These are phyloP conservation scores for Neurospora sp. DNA, from an alignment of 495 filamentous ascomycete species.

Conservation along the genomic window DNA sequence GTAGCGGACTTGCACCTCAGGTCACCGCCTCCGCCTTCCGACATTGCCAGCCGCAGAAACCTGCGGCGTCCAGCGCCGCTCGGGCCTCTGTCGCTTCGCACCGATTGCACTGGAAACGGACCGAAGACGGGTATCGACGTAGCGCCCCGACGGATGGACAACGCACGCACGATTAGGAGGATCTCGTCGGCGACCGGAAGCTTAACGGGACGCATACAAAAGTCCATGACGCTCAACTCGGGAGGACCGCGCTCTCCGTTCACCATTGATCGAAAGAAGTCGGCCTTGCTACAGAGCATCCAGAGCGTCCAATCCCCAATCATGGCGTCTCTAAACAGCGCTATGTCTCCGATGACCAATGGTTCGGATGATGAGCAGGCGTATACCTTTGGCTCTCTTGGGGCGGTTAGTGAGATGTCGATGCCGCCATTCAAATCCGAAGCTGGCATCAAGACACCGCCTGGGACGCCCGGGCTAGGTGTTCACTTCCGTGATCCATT, in stretches of 20 bases:
- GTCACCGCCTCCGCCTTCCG: conserved; percentile 36
- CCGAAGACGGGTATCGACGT: conserved; percentile 31
- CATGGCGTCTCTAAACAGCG: conserved; percentile 20
- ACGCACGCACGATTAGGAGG: conserved; percentile 35
- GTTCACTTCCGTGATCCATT: conserved; percentile 23
- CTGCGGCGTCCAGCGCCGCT: conserved; percentile 33
- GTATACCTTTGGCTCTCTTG: conserved; percentile 19
- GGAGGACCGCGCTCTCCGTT: conserved; percentile 36
- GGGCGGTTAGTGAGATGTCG: conserved; percentile 7
- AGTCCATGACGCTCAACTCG: conserved; percentile 17
- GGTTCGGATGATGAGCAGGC: conserved; percentile 31
- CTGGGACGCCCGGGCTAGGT: conserved; percentile 32
- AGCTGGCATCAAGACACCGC: conserved; percentile 33
- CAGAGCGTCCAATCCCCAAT: conserved; percentile 28
- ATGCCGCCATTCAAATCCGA: conserved; percentile 23
- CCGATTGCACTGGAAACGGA: conserved; percentile 20
- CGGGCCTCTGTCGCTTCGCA: conserved; percentile 24
- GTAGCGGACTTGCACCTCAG: conserved; percentile 24
- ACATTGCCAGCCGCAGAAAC: conserved; percentile 39
- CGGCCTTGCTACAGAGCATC: conserved; percentile 27
- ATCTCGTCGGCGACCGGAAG: conserved; percentile 33
- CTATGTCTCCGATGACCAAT: conserved; percentile 26
- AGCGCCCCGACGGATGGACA: conserved; percentile 22
- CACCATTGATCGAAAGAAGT: conserved; percentile 30
- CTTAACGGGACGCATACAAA: conserved; percentile 31